Evolutionary conservation across 768 basidiomycete genomes (phyloP), one percentile per base, ranked within the genome.

Genomic region (Gymnopilus junonius): DNA sequence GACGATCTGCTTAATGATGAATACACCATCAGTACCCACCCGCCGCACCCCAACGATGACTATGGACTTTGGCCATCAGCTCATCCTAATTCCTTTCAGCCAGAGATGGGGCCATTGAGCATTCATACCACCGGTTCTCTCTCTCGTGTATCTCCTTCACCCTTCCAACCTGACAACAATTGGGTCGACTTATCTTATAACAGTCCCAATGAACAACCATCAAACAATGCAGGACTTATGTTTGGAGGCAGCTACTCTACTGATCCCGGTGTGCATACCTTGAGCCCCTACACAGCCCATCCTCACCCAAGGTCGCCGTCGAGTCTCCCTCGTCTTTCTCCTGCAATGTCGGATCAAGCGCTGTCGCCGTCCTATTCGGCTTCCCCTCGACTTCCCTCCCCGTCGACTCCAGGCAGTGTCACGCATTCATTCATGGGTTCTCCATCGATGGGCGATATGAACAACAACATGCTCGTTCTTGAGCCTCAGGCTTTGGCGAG

Each of bases 1-100:
- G 61, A 70, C 29, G 46, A 57, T 15, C 58, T 50, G 35, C 43
- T 43, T 8, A 59, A 57, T 54, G 66, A 57, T 54, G 66, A 64
- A 32, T 70, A 70, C 35, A 70, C 66, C 5, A 64, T 70, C 32
- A 64, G 34, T 20, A 70, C 69, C 23, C 66, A 70, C 23, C 46
- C 56, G 21, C 62, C 69, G 15, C 23, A 55, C 5, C 40, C 59
- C 31, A 25, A 64, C 29, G 63, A 60, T 12, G 54, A 54, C 17
- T 55, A 45, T 32, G 29, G n/a, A 12, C 1, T 55, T 14, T 64
- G 63, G 63, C 1, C 31, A n/a, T 17, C 50, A 25, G 15, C 15
- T 31, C 54, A 25, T 5, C 11, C 32, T 21, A 55, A 35, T 23
- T 12, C 37, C 21, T 58, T 54, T 34, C 63, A 54, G 14, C 2